Evolutionary conservation across 169 alveolate genomes (phyloP).

Genomic region (Plasmodium coatneyi): DNA sequence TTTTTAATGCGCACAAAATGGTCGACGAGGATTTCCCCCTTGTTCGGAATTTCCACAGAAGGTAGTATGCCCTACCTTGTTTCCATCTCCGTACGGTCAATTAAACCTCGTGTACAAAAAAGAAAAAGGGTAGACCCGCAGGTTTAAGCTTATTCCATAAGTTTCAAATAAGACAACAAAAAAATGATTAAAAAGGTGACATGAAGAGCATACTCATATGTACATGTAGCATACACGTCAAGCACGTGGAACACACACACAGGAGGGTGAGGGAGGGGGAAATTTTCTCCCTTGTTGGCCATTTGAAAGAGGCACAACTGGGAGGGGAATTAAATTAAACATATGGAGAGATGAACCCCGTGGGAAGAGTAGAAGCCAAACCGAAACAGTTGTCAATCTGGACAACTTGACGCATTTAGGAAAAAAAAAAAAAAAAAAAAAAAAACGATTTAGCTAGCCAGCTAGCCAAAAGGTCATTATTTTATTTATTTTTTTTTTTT

Average conservation of each 20-base stretch:
- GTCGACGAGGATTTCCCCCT: background rate
- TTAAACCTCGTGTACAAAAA: background rate
- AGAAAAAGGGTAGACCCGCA: background rate
- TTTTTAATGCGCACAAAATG: background rate
- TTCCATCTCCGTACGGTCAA: background rate
- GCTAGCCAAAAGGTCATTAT: background rate
- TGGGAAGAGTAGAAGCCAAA: background rate
- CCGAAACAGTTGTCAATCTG: constrained; percentile 4
- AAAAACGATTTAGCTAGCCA: background rate
- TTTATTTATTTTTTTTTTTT: background rate
- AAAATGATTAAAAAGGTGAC: background rate
- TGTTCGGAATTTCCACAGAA: background rate
- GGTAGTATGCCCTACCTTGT: background rate
- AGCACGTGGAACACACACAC: background rate
- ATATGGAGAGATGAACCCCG: no score
- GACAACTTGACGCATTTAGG: background rate
- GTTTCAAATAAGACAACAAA: background rate
- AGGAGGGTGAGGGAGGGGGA: background rate
- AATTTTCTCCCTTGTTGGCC: background rate
- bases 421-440: background rate
- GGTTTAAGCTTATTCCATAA: background rate
- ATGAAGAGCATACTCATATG: background rate
- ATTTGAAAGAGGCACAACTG: background rate
- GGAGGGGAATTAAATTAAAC: background rate
- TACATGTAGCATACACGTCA: background rate